Evolutionary conservation across 1,284 basidiomycete genomes (phyloP), one percentile per base, ranked within the genome.

Genomic region (Cryptococcus wingfieldii): DNA sequence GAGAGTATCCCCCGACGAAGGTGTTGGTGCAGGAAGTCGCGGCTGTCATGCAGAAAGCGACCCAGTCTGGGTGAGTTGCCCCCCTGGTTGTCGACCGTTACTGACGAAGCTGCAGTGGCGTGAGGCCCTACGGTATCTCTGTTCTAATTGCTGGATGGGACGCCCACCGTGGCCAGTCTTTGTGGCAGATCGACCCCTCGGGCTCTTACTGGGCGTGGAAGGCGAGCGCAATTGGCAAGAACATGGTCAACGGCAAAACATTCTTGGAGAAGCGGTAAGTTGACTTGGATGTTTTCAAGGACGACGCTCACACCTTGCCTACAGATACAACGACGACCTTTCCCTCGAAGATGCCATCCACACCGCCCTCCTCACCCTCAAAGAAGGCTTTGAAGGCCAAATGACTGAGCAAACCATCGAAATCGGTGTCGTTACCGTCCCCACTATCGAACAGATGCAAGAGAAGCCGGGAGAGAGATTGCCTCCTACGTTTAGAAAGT

Each of bases 401-500:
- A 98, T 99, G 94, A 98, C 95, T 19, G 95, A 98, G 79, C 95
- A 98, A 81, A 99, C 96, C 38, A 96, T 99, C 70, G 96, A 99
- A 79, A 94, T 99, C 58, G 96, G 96, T 47, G 86, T 99, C 47
- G 84, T 98, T 59, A 91, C 90, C 50, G 88, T 91, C 16, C 91
- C 93, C 5, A 88, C 85, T 23, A 72, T 81, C 25, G 84, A 86
- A 63, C 88, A 91, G 71, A 80, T 90, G 54, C 86, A 86, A 63
- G 86, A 83, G 55, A 87, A 78, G 59, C 68, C 75, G 0, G 85
- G 85, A 37, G 86, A 87, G 65, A 83, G 90, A 56, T 83, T 85
- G 50, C 86, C 85, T 69, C 87, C 92, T 25, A 90, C 89, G 14
- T 97, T 98, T 81, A 83, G 94, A 73, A 96, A 95, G 78, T 78